These are phyloP conservation scores for Leptodontidium sp. DNA, from an alignment of 2,329 filamentous ascomycete genomes.

Conservation along the genomic window DNA sequence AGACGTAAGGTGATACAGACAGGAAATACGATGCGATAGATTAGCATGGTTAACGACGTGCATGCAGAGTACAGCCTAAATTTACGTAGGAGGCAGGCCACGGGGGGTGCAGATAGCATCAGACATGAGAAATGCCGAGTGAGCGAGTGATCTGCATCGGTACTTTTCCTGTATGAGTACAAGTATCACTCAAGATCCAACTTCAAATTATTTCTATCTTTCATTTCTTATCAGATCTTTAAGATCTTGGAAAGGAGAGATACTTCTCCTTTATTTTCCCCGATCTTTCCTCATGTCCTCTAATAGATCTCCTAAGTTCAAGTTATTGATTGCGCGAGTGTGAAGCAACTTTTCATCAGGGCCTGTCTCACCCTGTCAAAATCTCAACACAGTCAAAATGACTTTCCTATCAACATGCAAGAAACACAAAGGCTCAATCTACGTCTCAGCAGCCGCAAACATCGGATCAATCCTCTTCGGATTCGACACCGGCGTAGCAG, in stretches of 20 bases:
- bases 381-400: slow-evolving; percentile 6
- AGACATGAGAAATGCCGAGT: background rate
- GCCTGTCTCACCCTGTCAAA: too few relatives aligned
- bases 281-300: background rate
- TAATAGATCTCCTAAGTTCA: background rate
- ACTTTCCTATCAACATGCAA: slow-evolving; percentile 6
- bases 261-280: background rate
- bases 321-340: too few relatives aligned
- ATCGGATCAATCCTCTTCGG: slow-evolving; percentile 39
- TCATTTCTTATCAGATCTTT: background rate
- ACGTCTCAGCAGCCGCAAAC: slow-evolving; percentile 34
- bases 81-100: background rate
- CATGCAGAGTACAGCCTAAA: slow-evolving; percentile 3
- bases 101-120: background rate
- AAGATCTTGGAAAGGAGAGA: background rate
- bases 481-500: slow-evolving; percentile 40
- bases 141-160: background rate
- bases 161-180: background rate
- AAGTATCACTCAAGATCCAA: slow-evolving; percentile 6
- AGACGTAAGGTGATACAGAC: too few relatives aligned
- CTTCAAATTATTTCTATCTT: background rate
- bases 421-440: slow-evolving; percentile 34
- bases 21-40: too few relatives aligned
- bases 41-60: background rate
- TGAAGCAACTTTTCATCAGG: too few relatives aligned